These are phyloP conservation scores for Sonneratia caseolaris DNA, from an alignment of 345 rosid species.

Conservation along the genomic window DNA sequence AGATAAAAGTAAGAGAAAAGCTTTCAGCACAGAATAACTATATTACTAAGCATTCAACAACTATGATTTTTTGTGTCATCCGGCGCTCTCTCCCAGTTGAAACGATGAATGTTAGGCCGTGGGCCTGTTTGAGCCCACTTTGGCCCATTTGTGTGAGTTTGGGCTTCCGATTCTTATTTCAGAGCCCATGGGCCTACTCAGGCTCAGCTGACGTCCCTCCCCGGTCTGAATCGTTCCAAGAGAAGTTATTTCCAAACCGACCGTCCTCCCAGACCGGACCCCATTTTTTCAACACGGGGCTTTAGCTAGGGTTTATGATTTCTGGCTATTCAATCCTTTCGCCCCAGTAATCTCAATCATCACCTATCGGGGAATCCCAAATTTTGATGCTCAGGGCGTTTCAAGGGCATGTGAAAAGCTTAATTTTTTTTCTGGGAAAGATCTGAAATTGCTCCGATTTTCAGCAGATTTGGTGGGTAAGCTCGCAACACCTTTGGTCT, in stretches of 20 bases:
- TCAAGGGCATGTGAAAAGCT: background rate
- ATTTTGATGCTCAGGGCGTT: background rate
- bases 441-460: background rate
- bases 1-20: background rate
- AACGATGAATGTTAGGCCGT: background rate
- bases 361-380: background rate
- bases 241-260: too few relatives aligned
- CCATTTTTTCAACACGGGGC: background rate
- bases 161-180: too few relatives aligned
- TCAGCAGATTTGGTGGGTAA: background rate
- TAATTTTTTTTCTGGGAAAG: background rate
- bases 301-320: conserved; percentile 5
- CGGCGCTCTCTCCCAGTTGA: background rate
- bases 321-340: background rate
- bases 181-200: background rate
- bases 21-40: background rate
- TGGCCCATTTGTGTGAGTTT: background rate
- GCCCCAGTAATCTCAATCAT: background rate
- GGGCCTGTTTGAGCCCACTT: background rate
- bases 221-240: background rate
- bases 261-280: background rate
- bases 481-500: background rate
- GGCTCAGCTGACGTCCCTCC: background rate
- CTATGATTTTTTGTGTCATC: background rate
- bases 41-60: background rate